Evolutionary conservation across 2,329 filamentous ascomycete genomes (phyloP).

Genomic region (Penicillium sp.): DNA sequence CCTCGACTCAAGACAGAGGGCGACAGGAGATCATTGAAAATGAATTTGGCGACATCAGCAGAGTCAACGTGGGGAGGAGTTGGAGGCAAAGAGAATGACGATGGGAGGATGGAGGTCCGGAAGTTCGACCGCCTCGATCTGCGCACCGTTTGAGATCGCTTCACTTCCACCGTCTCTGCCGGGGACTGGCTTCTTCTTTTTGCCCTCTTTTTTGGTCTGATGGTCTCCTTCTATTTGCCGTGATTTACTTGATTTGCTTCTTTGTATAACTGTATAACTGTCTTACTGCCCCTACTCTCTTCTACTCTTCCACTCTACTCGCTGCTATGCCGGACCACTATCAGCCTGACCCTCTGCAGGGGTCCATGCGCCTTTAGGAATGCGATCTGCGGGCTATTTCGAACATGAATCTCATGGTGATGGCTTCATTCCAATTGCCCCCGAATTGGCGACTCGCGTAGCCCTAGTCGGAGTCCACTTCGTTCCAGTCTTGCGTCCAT

Average conservation of each 20-base stretch:
- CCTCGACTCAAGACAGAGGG: slow-evolving; percentile 16
- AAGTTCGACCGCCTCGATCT: slow-evolving; percentile 15
- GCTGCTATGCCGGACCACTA: neutral
- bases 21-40: slow-evolving; percentile 13
- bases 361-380: neutral
- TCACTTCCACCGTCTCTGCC: neutral
- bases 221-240: too few species aligned
- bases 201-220: neutral
- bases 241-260: neutral
- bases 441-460: neutral
- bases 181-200: neutral
- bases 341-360: neutral
- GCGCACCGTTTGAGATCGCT: neutral
- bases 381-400: neutral
- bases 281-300: neutral
- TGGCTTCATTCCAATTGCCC: neutral
- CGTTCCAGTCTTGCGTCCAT: too few species aligned
- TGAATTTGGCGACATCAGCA: slow-evolving; percentile 15
- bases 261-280: neutral
- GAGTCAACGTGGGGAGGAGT: slow-evolving; percentile 2
- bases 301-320: neutral
- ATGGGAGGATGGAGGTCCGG: slow-evolving; percentile 28
- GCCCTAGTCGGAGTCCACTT: neutral
- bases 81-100: slow-evolving; percentile 12
- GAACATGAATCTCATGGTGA: too few species aligned